phyloP scores from a whole-genome alignment of 192 early-diverging fungal genomes.

The Paraglomus brasilianum region DNA sequence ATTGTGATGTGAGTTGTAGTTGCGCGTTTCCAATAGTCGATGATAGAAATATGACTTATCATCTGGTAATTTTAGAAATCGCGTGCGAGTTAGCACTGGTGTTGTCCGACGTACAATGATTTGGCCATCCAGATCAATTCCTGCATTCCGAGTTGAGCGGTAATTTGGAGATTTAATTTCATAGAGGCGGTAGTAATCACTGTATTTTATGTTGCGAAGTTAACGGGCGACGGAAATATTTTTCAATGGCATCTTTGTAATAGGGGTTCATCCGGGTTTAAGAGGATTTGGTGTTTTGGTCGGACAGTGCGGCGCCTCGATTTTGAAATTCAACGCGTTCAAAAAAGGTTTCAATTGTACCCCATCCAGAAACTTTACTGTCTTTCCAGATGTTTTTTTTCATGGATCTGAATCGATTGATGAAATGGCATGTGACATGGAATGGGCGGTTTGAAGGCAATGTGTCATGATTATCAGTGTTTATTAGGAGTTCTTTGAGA shows the following conservation, averaged over 20 bases:
- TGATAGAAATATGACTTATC: slow-evolving; percentile 5
- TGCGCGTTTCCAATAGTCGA: background rate
- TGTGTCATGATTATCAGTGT: slow-evolving; percentile 11
- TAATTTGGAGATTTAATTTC: background rate
- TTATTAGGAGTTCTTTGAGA: too few species aligned
- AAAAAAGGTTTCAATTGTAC: background rate
- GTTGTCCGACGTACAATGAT: background rate
- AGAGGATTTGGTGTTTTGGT: background rate
- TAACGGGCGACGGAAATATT: background rate
- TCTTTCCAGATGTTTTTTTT: background rate
- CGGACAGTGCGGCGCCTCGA: background rate
- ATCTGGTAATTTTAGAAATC: background rate
- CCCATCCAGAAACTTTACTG: background rate
- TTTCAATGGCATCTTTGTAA: slow-evolving; percentile 1
- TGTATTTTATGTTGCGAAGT: background rate
- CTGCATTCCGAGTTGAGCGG: too few species aligned
- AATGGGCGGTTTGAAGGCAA: slow-evolving; percentile 2
- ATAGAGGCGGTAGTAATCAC: background rate
- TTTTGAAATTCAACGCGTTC: slow-evolving; percentile 22
- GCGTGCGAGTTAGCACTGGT: background rate
- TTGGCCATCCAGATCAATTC: too few species aligned
- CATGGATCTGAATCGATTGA: background rate
- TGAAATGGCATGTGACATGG: slow-evolving; percentile 1
- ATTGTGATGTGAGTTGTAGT: too few species aligned
- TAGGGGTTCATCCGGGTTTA: slow-evolving; percentile 4